Conservation (phyloP, 257 asterid species). For the Jaltomata sinuosa region DNA sequence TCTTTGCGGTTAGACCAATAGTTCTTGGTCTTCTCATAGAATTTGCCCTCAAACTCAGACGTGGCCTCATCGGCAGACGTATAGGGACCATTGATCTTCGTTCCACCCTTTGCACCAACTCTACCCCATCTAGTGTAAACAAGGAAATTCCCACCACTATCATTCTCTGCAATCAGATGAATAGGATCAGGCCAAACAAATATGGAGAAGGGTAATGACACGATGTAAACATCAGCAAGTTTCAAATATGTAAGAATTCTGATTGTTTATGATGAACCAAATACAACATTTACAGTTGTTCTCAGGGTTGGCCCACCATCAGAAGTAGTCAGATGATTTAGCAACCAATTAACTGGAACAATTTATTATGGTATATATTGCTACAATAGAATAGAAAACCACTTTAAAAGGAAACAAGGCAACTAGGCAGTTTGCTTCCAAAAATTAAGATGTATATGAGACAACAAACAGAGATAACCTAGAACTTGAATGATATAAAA, state of each 20-base stretch:
- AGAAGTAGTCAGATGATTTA: not conserved
- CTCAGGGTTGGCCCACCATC: not conserved
- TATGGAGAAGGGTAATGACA: not conserved
- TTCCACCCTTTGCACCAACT: constrained; percentile 91
- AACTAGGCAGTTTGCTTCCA: not conserved
- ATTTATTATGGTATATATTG: not conserved
- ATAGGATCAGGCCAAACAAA: not conserved
- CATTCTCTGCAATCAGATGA: constrained; percentile 54
- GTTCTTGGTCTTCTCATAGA: constrained; percentile 67
- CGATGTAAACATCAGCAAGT: not conserved
- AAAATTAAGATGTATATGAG: not conserved
- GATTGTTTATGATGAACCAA: not conserved
- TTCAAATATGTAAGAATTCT: not conserved
- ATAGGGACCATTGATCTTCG: constrained; percentile 53
- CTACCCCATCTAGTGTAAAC: constrained; percentile 91
- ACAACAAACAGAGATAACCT: constrained; percentile 28
- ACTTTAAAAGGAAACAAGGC: not conserved
- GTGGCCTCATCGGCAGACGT: constrained; percentile 45
- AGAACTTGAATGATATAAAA: constrained; percentile 48
- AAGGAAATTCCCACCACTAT: constrained; percentile 63
- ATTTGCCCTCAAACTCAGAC: constrained; percentile 55
- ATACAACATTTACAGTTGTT: not conserved
- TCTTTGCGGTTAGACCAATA: constrained; percentile 49
- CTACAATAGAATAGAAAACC: not conserved
- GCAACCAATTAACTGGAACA: not conserved